Percentiles rank a stretch among this genome's conserved stretches.
Evolutionary conservation across 179 eudicot species (phyloP).

Genomic region (Sideroxylon spinosum): DNA sequence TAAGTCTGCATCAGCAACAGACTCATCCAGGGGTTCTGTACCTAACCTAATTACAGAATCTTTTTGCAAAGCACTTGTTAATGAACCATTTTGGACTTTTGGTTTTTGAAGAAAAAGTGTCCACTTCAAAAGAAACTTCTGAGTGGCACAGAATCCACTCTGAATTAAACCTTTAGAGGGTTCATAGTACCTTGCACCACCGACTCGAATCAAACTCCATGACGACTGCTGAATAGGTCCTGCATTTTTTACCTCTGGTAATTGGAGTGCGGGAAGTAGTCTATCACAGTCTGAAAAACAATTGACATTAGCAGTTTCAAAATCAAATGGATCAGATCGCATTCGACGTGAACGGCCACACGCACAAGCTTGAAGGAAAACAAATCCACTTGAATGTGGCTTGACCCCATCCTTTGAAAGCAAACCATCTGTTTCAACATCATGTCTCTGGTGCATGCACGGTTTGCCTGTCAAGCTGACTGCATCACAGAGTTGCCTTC

Average conservation of each 20-base stretch:
- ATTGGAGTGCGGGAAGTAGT: conserved; percentile 59
- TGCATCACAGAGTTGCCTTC: conserved; percentile 88
- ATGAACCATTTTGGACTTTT: conserved; percentile 32
- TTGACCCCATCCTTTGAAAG: conserved; percentile 31
- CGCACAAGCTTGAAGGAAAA: conserved; percentile 94
- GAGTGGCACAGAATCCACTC: conserved; percentile 68
- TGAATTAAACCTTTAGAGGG: conserved; percentile 83
- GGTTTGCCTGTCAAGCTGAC: conserved; percentile 90
- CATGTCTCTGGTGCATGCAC: conserved; percentile 83
- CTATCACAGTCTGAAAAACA: conserved; percentile 72
- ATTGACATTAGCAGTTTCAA: conserved; percentile 67
- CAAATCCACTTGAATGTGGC: conserved; percentile 77
- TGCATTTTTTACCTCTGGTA: conserved; percentile 43
- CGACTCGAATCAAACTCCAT: conserved; percentile 77
- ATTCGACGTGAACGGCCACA: conserved; percentile 79
- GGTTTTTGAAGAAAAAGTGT: conserved; percentile 57
- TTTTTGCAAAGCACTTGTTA: conserved; percentile 35
- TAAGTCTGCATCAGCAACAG: conserved; percentile 26
- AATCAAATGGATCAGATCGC: conserved; percentile 81
- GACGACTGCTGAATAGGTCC: conserved; percentile 47
- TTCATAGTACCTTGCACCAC: conserved; percentile 70
- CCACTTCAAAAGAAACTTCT: conserved; percentile 80
- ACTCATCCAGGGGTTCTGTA: conserved; percentile 30
- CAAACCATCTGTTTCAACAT: conserved; percentile 29
- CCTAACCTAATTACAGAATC: conserved; percentile 29